Percentiles rank a stretch among this genome's conserved stretches.
Conservation (phyloP, 78 protist species). For the Polysphondylium violaceum region DNA sequence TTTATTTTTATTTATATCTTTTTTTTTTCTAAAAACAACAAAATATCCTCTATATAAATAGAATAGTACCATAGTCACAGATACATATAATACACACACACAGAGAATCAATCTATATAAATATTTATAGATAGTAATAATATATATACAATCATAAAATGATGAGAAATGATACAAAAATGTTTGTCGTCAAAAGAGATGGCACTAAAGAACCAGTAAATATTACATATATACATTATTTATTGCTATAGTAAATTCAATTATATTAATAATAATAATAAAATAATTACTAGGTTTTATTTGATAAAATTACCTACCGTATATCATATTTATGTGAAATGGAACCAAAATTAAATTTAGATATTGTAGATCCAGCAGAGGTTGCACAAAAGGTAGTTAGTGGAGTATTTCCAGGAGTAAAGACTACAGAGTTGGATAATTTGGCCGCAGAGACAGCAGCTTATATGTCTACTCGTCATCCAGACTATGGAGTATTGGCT, state of each 20-base stretch:
- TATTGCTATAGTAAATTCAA: neutral
- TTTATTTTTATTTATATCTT: too few species aligned
- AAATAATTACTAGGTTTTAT: slow-evolving; percentile 57
- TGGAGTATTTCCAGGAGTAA: slow-evolving; percentile 92
- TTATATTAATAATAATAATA: neutral
- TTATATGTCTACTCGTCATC: slow-evolving; percentile 93
- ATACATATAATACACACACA: too few species aligned
- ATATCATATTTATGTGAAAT: slow-evolving; percentile 87
- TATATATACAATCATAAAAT: neutral
- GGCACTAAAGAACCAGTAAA: slow-evolving; percentile 80
- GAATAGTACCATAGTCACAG: too few species aligned
- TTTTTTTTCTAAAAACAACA: too few species aligned
- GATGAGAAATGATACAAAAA: neutral
- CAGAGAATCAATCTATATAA: too few species aligned
- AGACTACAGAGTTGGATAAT: slow-evolving; percentile 93
- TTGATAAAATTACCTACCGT: slow-evolving; percentile 90
- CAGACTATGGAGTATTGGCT: slow-evolving; percentile 97
- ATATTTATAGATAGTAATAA: too few species aligned
- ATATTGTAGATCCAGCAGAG: slow-evolving; percentile 86
- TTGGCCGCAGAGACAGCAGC: slow-evolving; percentile 98
- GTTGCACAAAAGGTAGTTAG: slow-evolving; percentile 90
- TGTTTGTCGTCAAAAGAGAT: slow-evolving; percentile 91
- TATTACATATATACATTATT: neutral
- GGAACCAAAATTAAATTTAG: slow-evolving; percentile 87
- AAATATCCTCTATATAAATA: too few species aligned